A percentile compares a stretch with the other conserved stretches of the same genome.
These are phyloP conservation scores for Panellus pusillus DNA, from an alignment of 768 basidiomycete genomes.

Conservation along the genomic window DNA sequence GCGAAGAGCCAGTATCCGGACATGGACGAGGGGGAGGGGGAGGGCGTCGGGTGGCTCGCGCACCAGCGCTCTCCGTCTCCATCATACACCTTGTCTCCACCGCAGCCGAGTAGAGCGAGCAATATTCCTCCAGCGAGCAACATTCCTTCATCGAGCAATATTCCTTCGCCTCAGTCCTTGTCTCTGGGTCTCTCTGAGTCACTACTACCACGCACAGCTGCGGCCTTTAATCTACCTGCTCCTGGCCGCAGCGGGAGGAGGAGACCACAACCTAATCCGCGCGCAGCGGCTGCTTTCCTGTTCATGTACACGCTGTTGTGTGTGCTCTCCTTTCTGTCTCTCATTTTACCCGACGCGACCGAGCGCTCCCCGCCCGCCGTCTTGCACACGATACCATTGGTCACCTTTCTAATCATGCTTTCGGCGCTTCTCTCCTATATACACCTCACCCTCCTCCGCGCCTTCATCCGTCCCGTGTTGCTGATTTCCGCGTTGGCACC, in stretches of 20 bases:
- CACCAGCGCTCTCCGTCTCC: slow-evolving; percentile 71
- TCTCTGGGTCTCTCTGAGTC: slow-evolving; percentile 69
- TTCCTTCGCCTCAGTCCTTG: slow-evolving; percentile 50
- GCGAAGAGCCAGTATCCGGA: slow-evolving; percentile 1
- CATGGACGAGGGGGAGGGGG: slow-evolving; percentile 35
- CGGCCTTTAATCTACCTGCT: slow-evolving; percentile 69
- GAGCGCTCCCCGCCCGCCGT: slow-evolving; percentile 49
- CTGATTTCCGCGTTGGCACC: slow-evolving; percentile 74
- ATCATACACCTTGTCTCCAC: slow-evolving; percentile 28
- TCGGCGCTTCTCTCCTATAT: slow-evolving; percentile 72
- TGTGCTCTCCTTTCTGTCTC: slow-evolving; percentile 61
- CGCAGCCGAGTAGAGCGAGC: slow-evolving; percentile 27
- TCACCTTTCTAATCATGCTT: slow-evolving; percentile 68
- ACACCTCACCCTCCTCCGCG: slow-evolving; percentile 72
- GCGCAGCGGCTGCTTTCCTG: slow-evolving; percentile 70
- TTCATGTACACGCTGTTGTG: slow-evolving; percentile 58
- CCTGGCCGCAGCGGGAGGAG: slow-evolving; percentile 45
- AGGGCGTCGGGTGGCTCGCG: slow-evolving; percentile 63
- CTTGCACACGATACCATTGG: slow-evolving; percentile 74
- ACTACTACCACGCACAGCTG: slow-evolving; percentile 55
- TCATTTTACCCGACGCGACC: slow-evolving; percentile 56
- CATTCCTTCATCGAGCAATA: slow-evolving; percentile 34
- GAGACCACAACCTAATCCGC: slow-evolving; percentile 74
- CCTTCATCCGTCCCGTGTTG: slow-evolving; percentile 85
- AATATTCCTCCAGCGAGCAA: slow-evolving; percentile 37